A percentile compares a stretch with the other conserved stretches of the same genome.
Evolutionary conservation across 2,329 filamentous ascomycete species (phyloP).

Genomic region (Cladosporium halotolerans): DNA sequence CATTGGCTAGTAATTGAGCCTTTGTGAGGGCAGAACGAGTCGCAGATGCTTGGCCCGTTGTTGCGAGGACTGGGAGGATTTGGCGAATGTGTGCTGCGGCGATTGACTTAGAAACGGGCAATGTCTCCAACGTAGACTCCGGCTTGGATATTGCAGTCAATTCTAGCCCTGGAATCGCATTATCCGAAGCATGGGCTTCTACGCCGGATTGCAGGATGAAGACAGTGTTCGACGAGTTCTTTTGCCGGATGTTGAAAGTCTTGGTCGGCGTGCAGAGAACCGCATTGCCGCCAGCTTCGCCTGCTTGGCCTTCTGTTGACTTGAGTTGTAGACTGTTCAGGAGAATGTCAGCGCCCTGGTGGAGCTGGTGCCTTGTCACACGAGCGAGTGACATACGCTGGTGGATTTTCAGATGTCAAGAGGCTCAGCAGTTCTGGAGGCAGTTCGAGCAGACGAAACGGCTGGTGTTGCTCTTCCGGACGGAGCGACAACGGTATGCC

Average conservation of each 20-base stretch:
- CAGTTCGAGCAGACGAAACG: conserved; percentile 55
- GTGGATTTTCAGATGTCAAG: conserved; percentile 43
- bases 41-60: conserved; percentile 17
- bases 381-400: conserved; percentile 29
- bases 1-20: conserved; percentile 40
- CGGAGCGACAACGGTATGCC: conserved; percentile 40
- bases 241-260: conserved; percentile 57
- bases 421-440: conserved; percentile 51
- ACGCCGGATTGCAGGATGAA: conserved; percentile 43
- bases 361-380: neutral
- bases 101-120: conserved; percentile 27
- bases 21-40: conserved; percentile 26
- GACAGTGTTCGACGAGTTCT: conserved; percentile 60
- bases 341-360: neutral
- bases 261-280: conserved; percentile 54
- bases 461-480: conserved; percentile 41
- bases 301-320: conserved; percentile 24
- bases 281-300: conserved; percentile 33
- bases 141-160: conserved; percentile 34
- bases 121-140: conserved; percentile 39
- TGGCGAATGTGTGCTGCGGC: conserved; percentile 33
- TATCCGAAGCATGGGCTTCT: neutral
- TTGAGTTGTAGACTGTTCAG: conserved; percentile 36
- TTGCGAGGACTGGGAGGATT: conserved; percentile 35
- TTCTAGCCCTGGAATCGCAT: neutral